Base-by-base conservation (phyloP, 768 basidiomycete species). In the Pisolithus sp. region DNA sequence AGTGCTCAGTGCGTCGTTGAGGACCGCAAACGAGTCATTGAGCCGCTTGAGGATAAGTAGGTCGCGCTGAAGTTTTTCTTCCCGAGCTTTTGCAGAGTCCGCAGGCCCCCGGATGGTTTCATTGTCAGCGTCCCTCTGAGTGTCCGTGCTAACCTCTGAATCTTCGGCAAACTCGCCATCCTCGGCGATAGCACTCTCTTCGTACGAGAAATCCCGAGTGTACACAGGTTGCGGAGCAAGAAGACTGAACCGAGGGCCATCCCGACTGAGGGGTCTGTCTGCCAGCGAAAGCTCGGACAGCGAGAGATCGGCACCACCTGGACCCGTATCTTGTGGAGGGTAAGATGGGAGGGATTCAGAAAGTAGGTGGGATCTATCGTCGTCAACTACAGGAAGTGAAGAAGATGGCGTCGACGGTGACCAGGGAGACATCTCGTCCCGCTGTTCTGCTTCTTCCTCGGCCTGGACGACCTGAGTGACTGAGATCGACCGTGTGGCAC, bases 21-120 rank as follows among this genome's bases (percentile, higher is more conserved):
- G 85, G 43, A 74, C 59, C 13, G 82, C 76, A 55, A 91, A 85
- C 5, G 85, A 76, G 12, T 80, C 67, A 59, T 91, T 91, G 17
- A 91, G 66, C 63, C 87, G 87, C 63, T 73, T 81, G 57, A 91
- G 70, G 52, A 87, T 75, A 62, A 85, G 82, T 12, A 88, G 62
- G 66, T 91, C 89, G 58, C 78, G 80, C 56, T 83, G 83, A 31
- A 91, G 69, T 63, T 83, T 87, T 52, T 89, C 89, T 60, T 90
- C 86, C 42, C 82, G 73, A 46, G 71, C 59, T 54, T 68, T 73
- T 36, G 68, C 64, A 3, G 63, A 64, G 2, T 62, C 52, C 26
- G 47, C 52, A 15, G 58, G 64, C 41, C 44, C 57, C 21, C 63
- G 60, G 56, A 66, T 34, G 18, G 66, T 68, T 13, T 57, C 48